Evolutionary conservation across 2,329 filamentous ascomycete species (phyloP).

Genomic region (Nothophaeocryptopus gaeumannii): DNA sequence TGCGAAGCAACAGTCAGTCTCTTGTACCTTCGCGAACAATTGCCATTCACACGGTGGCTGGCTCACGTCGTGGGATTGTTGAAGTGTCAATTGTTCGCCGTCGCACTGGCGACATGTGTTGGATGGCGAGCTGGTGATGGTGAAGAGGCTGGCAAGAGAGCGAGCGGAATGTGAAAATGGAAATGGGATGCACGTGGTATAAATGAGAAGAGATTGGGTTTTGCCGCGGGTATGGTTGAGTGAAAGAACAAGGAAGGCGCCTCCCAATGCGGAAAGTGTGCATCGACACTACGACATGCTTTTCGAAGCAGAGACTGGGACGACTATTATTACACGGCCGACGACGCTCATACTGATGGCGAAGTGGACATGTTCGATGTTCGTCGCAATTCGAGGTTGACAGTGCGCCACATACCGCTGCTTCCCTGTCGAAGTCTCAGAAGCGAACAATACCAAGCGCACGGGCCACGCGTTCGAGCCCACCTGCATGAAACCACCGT

Average conservation of each 20-base stretch:
- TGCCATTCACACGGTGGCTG: constrained; percentile 18
- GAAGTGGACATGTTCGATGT: constrained; percentile 6
- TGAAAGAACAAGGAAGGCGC: constrained; percentile 1
- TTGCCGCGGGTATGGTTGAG: not conserved
- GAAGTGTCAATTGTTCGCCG: constrained; percentile 13
- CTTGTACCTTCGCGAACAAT: constrained; percentile 23
- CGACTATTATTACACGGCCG: not conserved
- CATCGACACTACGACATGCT: too few relatives aligned
- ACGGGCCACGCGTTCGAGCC: not conserved
- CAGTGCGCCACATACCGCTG: constrained; percentile 13
- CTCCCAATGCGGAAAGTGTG: too few relatives aligned
- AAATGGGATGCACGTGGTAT: not conserved
- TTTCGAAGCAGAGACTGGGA: not conserved
- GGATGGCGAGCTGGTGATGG: not conserved
- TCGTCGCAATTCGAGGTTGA: constrained; percentile 1
- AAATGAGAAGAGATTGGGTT: too few relatives aligned
- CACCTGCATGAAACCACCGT: too few relatives aligned
- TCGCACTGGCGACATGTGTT: not conserved
- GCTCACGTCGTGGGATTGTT: not conserved
- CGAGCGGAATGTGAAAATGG: too few relatives aligned
- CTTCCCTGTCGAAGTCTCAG: constrained; percentile 9
- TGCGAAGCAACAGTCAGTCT: constrained; percentile 16
- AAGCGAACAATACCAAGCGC: constrained; percentile 17
- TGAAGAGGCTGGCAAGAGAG: too few relatives aligned
- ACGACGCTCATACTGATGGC: not conserved